Base-by-base conservation (phyloP, 1,284 basidiomycete species). In the Cryptococcus hybrid region DNA sequence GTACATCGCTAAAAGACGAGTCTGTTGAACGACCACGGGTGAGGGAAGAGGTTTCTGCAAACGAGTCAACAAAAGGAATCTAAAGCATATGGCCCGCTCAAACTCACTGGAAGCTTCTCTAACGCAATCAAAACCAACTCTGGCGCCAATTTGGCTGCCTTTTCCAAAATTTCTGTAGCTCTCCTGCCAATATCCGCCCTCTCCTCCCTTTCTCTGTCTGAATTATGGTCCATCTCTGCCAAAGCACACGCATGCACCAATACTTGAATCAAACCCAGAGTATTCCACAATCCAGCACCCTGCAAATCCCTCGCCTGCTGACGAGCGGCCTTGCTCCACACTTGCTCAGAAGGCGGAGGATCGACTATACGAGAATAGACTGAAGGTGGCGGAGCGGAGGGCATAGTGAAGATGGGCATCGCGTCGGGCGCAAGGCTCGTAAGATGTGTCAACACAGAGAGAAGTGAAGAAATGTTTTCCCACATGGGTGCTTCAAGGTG, bases 81-180 rank as follows among this genome's bases (percentile, higher is more conserved):
- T 30, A 30, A 30, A 30, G 30, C 30, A 30, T 30, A 3, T 30
- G 3, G 3, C 30, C 30, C 30, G 30, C 3, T 30, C 30, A 30
- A 39, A 83, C 89, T 69, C 76, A 92, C 91, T 49, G 89, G 86
- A 47, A 94, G 88, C 81, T 94, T 90, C 54, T 96, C 83, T 43
- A 98, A 78, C 58, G 92, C 95, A 83, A 99, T 89, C 67, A 98
- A 86, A 11, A 98, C 90, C 42, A 98, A 80, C 76, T 99, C 96
- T 0, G 95, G 92, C 56, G 91, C 92, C 62, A 92, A 54, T 30
- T 63, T 59, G 42, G 92, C 85, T 0, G 92, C 93, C 65, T 92
- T 90, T 70, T 95, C 92, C 46, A 97, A 78, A 83, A 97, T 89
- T 67, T 96, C 91, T 53, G 88, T 83, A 12, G 92, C 88, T 61